Evolutionary conservation across 768 basidiomycete genomes (phyloP), one percentile per base, ranked within the genome.

Genomic region (Suillus lakei): DNA sequence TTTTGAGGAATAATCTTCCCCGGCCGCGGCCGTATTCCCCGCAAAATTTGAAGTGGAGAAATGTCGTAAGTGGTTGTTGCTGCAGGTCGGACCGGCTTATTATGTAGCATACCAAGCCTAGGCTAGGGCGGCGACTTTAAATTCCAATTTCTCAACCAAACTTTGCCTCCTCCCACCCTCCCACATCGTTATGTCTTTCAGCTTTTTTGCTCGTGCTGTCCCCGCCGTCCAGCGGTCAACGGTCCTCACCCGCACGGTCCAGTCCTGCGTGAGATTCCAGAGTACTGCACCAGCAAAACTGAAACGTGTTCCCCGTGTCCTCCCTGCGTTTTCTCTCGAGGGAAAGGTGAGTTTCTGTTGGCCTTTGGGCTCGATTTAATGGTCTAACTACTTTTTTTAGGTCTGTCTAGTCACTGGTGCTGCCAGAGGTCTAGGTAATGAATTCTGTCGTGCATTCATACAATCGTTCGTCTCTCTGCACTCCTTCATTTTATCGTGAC

Each of bases 341-440:
- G 85, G 84, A 73, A 95, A 92, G 84, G 93, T 90, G 60, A 68
- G 77, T 30, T 30, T 30, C 51, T 23, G 28, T 7, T n/a, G 34
- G 46, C 5, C 16, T 58, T 41, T 34, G 64, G 16, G 63, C 32
- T 43, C 28, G 16, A 39, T 41, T 34, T 64, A 38, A 18, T 51
- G 38, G 23, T 59, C 34, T 63, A 66, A 41, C 23, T 59, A 28
- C n/a, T n/a, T 13, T 59, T 32, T 23, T 8, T 72, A 97, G 90
- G 95, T 95, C 62, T 94, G 93, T 79, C 81, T 96, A 70, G 89
- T 99, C 60, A 99, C 97, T 44, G 97, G 97, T 54, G 97, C 90
- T 62, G 97, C 96, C 15, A 85, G 92, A 71, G 97, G 97, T 8
- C 81, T 99, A 54, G 97, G 97, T 8, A 85, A 91, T 69, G 91